Conservation (phyloP, 2,329 filamentous ascomycete species). For the Cercospora sojina region DNA sequence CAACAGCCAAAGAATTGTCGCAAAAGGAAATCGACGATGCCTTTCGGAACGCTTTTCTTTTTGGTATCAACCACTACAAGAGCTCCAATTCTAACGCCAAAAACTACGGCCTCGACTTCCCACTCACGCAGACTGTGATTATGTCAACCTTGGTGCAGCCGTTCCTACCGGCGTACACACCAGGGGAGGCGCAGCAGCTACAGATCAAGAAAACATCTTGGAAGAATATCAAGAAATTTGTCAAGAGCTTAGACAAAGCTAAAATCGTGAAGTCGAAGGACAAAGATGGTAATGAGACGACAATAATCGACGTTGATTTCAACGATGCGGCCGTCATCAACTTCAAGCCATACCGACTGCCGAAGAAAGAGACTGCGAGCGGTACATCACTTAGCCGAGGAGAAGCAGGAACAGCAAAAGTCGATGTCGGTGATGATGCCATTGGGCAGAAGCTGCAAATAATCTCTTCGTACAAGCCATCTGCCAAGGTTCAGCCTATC, state of each 20-base stretch:
- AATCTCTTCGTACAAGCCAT: conserved; percentile 57
- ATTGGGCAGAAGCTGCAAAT: conserved; percentile 52
- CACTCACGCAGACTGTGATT: conserved; percentile 62
- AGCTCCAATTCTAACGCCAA: conserved; percentile 53
- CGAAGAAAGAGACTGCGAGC: conserved; percentile 54
- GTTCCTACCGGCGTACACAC: conserved; percentile 60
- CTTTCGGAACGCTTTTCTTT: conserved; percentile 64
- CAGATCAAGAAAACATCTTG: conserved; percentile 70
- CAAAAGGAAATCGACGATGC: conserved; percentile 66
- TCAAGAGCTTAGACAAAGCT: conserved; percentile 66
- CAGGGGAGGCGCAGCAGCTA: conserved; percentile 56
- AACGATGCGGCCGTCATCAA: conserved; percentile 52
- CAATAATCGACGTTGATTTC: conserved; percentile 66
- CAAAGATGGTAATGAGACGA: conserved; percentile 61
- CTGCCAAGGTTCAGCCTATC: conserved; percentile 57
- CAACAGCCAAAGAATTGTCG: conserved; percentile 45
- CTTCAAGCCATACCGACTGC: conserved; percentile 63
- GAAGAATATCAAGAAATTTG: conserved; percentile 69
- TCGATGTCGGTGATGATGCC: conserved; percentile 41
- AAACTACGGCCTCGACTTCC: conserved; percentile 59
- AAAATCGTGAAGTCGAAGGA: conserved; percentile 65
- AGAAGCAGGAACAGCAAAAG: conserved; percentile 40
- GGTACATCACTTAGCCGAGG: conserved; percentile 40
- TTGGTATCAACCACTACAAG: conserved; percentile 60
- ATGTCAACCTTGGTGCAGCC: conserved; percentile 66